A percentile compares a stretch with the other conserved stretches of the same genome.
Evolutionary conservation across 2,329 filamentous ascomycete species (phyloP).

Genomic region (Nakataea oryzae): DNA sequence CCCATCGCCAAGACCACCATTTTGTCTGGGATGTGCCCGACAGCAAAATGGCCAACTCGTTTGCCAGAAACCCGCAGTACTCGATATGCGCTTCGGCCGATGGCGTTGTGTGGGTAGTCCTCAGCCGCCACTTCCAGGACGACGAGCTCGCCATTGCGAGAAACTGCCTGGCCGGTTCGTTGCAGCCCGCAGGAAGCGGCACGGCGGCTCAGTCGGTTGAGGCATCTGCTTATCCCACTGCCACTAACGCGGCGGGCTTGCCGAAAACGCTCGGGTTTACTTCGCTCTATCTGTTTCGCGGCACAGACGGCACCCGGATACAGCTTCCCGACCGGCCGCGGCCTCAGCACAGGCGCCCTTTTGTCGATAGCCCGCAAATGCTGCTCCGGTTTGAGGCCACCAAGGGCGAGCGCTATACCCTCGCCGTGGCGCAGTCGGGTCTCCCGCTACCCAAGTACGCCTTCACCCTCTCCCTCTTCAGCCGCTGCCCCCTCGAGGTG

Average conservation of each 20-base stretch:
- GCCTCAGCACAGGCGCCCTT: conserved; percentile 65
- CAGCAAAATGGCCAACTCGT: conserved; percentile 37
- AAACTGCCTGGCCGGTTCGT: conserved; percentile 16
- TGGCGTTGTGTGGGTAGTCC: conserved; percentile 69
- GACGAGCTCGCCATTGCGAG: conserved; percentile 48
- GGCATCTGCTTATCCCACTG: not conserved
- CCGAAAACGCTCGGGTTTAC: conserved; percentile 66
- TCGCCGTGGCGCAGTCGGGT: conserved; percentile 58
- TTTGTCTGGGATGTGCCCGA: conserved; percentile 65
- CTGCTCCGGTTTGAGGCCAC: conserved; percentile 61
- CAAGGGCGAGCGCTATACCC: conserved; percentile 32
- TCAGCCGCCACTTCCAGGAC: conserved; percentile 77
- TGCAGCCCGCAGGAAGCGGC: not conserved
- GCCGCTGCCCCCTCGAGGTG: conserved; percentile 50
- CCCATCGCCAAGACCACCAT: conserved; percentile 75
- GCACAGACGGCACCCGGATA: conserved; percentile 52
- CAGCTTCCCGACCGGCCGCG: conserved; percentile 51
- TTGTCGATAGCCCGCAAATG: conserved; percentile 88
- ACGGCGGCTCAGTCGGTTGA: conserved; percentile 4
- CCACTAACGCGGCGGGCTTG: conserved; percentile 12
- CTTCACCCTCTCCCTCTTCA: conserved; percentile 84
- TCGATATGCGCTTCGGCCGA: conserved; percentile 48
- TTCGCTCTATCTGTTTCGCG: conserved; percentile 69
- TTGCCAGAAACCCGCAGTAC: conserved; percentile 62
- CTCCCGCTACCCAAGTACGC: conserved; percentile 63